Base-by-base conservation (phyloP, 345 rosid species). In the Pugionium cornutum region DNA sequence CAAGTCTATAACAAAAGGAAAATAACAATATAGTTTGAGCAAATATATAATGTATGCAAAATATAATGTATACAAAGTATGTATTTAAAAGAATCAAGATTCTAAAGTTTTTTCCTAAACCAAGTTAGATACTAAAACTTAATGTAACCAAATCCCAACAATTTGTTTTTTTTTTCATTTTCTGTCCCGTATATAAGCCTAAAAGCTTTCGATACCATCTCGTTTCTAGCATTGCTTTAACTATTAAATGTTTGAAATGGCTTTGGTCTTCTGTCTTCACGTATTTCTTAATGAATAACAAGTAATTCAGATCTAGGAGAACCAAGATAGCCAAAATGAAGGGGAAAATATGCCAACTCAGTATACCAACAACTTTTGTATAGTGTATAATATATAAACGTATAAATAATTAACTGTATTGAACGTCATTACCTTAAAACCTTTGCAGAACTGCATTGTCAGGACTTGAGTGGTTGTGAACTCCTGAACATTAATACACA, bases 381-480 rank as follows among this genome's bases (percentile, higher is more conserved):
- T 18, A 18, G 18, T 18, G 18, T 18, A 18, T 18, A 18, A 18
- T 18, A 18, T 18, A 18, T 18, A 18, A 18, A 18, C 35, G 25
- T 49, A 10, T 7, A 30, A 5, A 54, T 26, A 53, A 51, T 67
- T 29, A 41, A 75, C n/a, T 11, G 66, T 34, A 46, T 40, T 39
- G 48, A 52, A 11, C 9, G 9, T 45, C 9, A 67, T 68, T 83
- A 86, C 97, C 86, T 87, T 92, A 77, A 77, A 72, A 39, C 98
- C 95, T 27, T 42, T 58, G 52, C 90, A 92, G 75, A 87, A 92
- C 74, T 89, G 81, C 98, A 92, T 92, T 6, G 89, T 85, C 45
- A 92, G 78, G 78, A 92, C 89, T 26, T 84, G 82, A 43, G 68
- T 81, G 63, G 98, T 85, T 3, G 98, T 92, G 45, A 83, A 75